Base-by-base conservation (phyloP, 1,284 basidiomycete species). In the Sanghuangporus sanghuang region DNA sequence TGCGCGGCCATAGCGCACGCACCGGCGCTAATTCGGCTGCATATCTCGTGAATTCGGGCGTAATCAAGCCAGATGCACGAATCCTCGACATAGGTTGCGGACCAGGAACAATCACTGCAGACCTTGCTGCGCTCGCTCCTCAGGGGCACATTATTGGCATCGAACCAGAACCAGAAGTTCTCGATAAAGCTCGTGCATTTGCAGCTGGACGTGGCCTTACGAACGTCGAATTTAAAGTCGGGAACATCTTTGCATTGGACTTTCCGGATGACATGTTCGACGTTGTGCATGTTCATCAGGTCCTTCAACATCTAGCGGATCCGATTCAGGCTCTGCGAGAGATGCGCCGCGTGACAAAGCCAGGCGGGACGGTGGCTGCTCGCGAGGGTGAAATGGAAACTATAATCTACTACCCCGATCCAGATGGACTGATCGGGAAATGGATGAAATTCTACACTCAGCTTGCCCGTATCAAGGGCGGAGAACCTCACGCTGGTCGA, bases 71-170 rank as follows among this genome's bases (percentile, higher is more conserved):
- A 1, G 64, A 69, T 64, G 77, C 79, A 74, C 70, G 71, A 64
- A 73, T 81, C 64, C 77, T 81, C 53, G 80, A 81, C 64, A 68
- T 81, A 48, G 79, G 79, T 9, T 81, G 78, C 61, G 79, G 80
- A 0, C 79, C 79, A 0, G 80, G 79, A 0, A 79, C 77, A 12
- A 81, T 81, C 67, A 78, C 77, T 1, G 66, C 69, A 49, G 77
- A 77, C 64, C 69, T 81, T 18, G 79, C 79, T 5, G 64, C 62
- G 0, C 73, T 73, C 63, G 75, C 78, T 35, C 75, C 77, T 1
- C 59, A 76, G 27, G 79, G 79, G 0, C 71, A 74, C n/a, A 74
- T 80, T 59, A 75, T 73, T 11, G 79, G 78, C 1, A 61, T 81
- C 57, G 79, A 81, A 49, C 63, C 69, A 46, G 68, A 69, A 12